Conservation (phyloP, 208 protist species). For the Wallacemonas sp. region DNA sequence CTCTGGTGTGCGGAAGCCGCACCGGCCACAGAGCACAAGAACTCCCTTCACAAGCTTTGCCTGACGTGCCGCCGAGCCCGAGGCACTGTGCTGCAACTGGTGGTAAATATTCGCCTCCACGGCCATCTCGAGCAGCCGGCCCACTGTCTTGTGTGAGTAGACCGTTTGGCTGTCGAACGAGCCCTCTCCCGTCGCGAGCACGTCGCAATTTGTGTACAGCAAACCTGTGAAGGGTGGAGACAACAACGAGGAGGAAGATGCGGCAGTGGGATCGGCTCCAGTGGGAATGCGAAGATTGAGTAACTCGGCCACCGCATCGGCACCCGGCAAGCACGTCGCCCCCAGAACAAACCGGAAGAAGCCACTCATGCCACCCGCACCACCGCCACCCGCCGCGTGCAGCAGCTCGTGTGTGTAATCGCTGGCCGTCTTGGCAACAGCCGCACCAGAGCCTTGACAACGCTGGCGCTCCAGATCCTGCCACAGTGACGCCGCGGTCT, state of each 20-base stretch:
- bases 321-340: constrained; percentile 50
- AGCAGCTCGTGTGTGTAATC: constrained; percentile 24
- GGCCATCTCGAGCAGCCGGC: constrained; percentile 66
- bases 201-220: constrained; percentile 35
- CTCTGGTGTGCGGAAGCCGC: constrained; percentile 24
- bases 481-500: background rate
- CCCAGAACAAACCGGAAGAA: constrained; percentile 62
- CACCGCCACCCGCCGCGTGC: constrained; percentile 52
- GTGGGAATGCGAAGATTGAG: constrained; percentile 29
- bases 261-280: background rate
- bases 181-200: constrained; percentile 71
- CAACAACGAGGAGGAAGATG: too few relatives aligned
- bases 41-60: constrained; percentile 17
- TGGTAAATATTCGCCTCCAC: constrained; percentile 60
- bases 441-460: background rate
- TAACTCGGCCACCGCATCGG: constrained; percentile 60
- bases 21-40: constrained; percentile 38
- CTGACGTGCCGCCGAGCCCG: background rate
- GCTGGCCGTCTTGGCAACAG: background rate
- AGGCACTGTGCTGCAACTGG: background rate
- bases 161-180: constrained; percentile 80
- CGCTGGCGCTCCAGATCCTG: background rate
- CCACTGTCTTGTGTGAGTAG: constrained; percentile 67
- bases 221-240: constrained; percentile 12
- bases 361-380: constrained; percentile 79